Base-by-base conservation (phyloP, 495 filamentous ascomycete species). In the Neurospora intermedia region DNA sequence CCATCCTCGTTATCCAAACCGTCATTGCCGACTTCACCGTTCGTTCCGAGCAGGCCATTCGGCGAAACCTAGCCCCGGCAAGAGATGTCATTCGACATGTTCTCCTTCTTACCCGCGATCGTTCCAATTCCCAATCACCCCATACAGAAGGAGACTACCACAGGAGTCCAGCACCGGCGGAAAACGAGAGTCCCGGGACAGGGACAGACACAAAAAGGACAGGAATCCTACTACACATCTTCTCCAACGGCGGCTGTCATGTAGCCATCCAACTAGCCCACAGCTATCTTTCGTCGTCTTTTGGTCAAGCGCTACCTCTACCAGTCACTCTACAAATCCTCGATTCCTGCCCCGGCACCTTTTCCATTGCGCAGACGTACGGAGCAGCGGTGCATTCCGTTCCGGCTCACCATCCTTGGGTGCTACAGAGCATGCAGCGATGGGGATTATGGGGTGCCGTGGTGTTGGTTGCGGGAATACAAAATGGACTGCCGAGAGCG, bases 201-300 rank as follows among this genome's bases (percentile, higher is more conserved):
- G 27, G 27, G 11, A 62, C 27, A 31, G 27, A 2, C 27, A 31
- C 27, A 16, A 13, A 4, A 38, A 38, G 13, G 1, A 13, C 46
- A 4, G 46, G 46, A 0, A 7, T 84, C 43, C 76, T 84, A 8
- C 70, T 85, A 0, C 84, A 85, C 76, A 74, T 77, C 69, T 85
- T 84, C 79, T 85, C 83, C 20, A 81, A 85, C 74, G 83, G 82
- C 41, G 83, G 84, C n/a, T 74, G 78, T 10, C 79, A 78, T 74
- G 83, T 80, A 9, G 73, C 76, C 42, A 75, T 76, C 4, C 59
- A 73, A 35, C 73, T 84, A 13, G 82, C 82, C 6, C 72, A 71
- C 42, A 66, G 54, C 16, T 84, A 70, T 72, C 72, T 75, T 43
- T 39, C 38, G 6, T 62, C 72, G 6, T 62, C 72, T 9, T 71